Conservation (phyloP, 23 red algal species). For the Gracilaria gracilis region DNA sequence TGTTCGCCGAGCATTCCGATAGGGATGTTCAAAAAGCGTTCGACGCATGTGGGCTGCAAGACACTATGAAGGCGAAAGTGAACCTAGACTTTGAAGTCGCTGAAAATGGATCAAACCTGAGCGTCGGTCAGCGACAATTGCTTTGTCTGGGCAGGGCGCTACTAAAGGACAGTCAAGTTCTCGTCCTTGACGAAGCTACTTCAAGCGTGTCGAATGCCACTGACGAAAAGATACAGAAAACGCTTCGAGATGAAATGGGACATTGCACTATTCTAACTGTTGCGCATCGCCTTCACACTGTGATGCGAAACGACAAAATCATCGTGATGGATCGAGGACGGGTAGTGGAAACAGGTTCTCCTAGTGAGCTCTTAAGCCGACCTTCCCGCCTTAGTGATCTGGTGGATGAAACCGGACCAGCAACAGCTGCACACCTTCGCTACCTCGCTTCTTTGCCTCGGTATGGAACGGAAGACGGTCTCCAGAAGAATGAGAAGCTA, state of each 20-base stretch:
- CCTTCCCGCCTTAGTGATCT: conserved; percentile 47
- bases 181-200: conserved; percentile 93
- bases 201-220: conserved; percentile 76
- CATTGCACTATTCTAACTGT: conserved; percentile 84
- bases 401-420: conserved; percentile 73
- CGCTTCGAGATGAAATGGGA: conserved; percentile 76
- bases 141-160: conserved; percentile 87
- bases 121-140: conserved; percentile 90
- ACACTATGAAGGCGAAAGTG: conserved; percentile 56
- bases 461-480: background rate
- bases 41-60: conserved; percentile 70
- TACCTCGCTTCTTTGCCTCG: conserved; percentile 41
- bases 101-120: conserved; percentile 77
- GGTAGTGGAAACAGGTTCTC: conserved; percentile 81
- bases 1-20: conserved; percentile 78
- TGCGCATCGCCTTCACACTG: conserved; percentile 88
- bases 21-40: conserved; percentile 73
- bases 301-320: conserved; percentile 87
- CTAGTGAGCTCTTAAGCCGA: conserved; percentile 68
- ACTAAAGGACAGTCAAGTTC: conserved; percentile 76
- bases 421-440: conserved; percentile 57
- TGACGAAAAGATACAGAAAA: conserved; percentile 82
- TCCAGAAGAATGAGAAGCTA: background rate
- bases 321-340: conserved; percentile 89
- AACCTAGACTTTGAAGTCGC: conserved; percentile 61